Evolutionary conservation across 2,329 filamentous ascomycete genomes (phyloP).

Genomic region (Acrocalymma vagum): DNA sequence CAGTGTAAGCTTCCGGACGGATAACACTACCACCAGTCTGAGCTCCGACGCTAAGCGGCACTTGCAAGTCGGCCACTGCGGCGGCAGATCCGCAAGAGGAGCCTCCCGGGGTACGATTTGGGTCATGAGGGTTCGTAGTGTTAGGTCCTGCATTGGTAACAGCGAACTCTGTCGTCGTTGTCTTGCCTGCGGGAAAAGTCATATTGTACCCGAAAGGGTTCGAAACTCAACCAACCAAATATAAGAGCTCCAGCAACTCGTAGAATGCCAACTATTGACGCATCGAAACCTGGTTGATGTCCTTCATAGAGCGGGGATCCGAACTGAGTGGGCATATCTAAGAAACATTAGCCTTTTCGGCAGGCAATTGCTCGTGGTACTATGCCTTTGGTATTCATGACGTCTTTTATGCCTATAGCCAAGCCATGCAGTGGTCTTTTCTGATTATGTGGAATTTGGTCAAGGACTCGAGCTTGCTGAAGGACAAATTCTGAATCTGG

Average conservation of each 20-base stretch:
- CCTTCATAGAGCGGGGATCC: slow-evolving; percentile 61
- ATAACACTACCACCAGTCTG: slow-evolving; percentile 70
- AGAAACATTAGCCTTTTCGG: background rate
- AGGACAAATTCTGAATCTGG: no score
- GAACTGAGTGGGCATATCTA: slow-evolving; percentile 63
- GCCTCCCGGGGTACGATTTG: slow-evolving; percentile 65
- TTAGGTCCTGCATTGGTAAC: slow-evolving; percentile 59
- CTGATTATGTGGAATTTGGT: slow-evolving; percentile 53
- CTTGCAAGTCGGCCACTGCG: slow-evolving; percentile 69
- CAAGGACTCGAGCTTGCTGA: slow-evolving; percentile 59
- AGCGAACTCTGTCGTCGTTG: slow-evolving; percentile 69
- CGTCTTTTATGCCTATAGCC: slow-evolving; percentile 64
- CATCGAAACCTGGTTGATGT: slow-evolving; percentile 55
- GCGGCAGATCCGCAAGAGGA: slow-evolving; percentile 71
- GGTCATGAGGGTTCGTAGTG: slow-evolving; percentile 64
- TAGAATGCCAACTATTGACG: slow-evolving; percentile 58
- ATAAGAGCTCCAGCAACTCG: slow-evolving; percentile 63
- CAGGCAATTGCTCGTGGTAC: background rate
- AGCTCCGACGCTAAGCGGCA: slow-evolving; percentile 65
- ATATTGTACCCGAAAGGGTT: no score
- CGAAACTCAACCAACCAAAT: slow-evolving; percentile 47
- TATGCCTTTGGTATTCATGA: slow-evolving; percentile 61
- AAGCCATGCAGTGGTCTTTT: slow-evolving; percentile 64
- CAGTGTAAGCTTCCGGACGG: slow-evolving; percentile 68
- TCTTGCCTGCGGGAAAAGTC: no score